Conservation (phyloP, 1,284 basidiomycete genomes). For the Pisolithus thermaeus region DNA sequence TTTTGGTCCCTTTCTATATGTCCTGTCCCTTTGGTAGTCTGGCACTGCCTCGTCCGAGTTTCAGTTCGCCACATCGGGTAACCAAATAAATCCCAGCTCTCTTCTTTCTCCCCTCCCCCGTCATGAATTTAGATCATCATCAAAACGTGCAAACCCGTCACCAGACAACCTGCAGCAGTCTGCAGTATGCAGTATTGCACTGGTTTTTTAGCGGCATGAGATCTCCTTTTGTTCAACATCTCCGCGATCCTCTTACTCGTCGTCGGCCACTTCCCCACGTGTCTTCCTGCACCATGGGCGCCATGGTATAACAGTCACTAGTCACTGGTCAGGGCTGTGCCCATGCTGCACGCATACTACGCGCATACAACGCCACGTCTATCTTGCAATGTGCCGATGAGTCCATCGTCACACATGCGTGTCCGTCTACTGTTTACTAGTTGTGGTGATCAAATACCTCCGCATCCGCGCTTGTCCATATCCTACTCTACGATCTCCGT, state of each 20-base stretch:
- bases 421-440: background rate
- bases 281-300: background rate
- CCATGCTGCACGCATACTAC: background rate
- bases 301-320: no score
- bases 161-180: background rate
- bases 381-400: background rate
- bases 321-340: background rate
- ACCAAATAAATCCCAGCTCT: background rate
- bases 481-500: background rate
- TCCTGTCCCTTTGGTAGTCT: no score
- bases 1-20: no score
- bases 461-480: background rate
- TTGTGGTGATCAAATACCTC: background rate
- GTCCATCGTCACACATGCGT: background rate
- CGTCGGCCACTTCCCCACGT: background rate
- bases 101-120: background rate
- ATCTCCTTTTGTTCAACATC: background rate
- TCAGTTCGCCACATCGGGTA: background rate
- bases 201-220: background rate
- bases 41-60: no score
- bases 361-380: background rate
- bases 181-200: background rate
- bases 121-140: background rate
- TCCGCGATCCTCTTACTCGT: background rate
- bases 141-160: slow-evolving; percentile 1